Percentiles rank a stretch among this genome's conserved stretches.
Conservation (phyloP, 441 rosid species). For the Pelargonium exstipulatum region DNA sequence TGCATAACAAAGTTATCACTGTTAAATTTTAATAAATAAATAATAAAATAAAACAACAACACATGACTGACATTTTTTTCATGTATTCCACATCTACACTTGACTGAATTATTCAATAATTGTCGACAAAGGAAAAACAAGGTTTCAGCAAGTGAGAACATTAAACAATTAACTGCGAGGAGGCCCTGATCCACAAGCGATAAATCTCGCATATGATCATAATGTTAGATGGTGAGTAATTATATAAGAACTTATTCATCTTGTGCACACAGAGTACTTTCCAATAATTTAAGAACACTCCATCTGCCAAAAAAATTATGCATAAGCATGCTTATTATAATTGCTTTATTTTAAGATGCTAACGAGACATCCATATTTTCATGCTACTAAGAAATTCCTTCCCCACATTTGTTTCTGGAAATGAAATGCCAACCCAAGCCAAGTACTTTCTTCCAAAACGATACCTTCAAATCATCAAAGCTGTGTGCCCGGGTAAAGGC, state of each 20-base stretch:
- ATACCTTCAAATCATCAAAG: slow-evolving; percentile 63
- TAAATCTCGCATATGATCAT: background rate
- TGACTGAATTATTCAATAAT: background rate
- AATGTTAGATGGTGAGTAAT: background rate
- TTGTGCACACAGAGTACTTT: background rate
- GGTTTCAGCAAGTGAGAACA: background rate
- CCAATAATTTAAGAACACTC: background rate
- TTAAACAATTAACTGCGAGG: background rate
- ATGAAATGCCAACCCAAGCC: slow-evolving; percentile 5
- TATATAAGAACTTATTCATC: background rate
- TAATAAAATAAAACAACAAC: background rate
- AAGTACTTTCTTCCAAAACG: background rate
- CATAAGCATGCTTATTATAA: background rate
- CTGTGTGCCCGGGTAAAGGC: slow-evolving; percentile 56
- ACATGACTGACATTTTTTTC: background rate
- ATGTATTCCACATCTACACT: background rate
- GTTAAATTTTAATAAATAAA: too few species aligned
- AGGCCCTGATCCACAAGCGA: background rate
- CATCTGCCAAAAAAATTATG: background rate
- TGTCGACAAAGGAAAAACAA: background rate
- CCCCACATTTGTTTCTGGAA: background rate
- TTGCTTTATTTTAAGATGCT: background rate
- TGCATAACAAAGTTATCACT: background rate
- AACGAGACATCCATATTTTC: background rate
- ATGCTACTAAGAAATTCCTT: background rate